Base-by-base conservation (phyloP, 2,329 filamentous ascomycete genomes). In the Colletotrichum tamarilloi region DNA sequence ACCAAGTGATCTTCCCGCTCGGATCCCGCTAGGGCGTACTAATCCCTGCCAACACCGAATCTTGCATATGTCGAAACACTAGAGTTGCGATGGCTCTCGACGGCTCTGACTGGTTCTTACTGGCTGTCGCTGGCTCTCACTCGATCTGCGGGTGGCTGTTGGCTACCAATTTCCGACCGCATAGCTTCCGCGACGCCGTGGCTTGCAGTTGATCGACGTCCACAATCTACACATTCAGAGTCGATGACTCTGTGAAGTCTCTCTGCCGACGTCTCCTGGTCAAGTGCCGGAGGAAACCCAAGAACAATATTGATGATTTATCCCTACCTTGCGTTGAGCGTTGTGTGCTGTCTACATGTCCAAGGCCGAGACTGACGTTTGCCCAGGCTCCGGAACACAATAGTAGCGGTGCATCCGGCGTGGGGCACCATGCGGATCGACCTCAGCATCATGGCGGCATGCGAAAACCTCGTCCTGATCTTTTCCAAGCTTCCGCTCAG, bases 11-110 rank as follows among this genome's bases (percentile, higher is more conserved):
- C 62, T 32, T 67, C 72, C 68, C 72, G 72, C 70, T 70, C 56
- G 71, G 71, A 66, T 71, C 22, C 35, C 72, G 72, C 72, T 74
- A 72, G 63, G 62, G 62, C 59, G 68, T 46, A 5, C 42, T 55
- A 63, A 74, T 64, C 72, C 72, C 68, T 74, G 72, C 56, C 46
- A 72, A 67, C 57, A 38, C 72, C 72, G 72, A 74, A 74, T 74
- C 72, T 68, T 72, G 72, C 72, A 74, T 74, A 68, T 67, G 28
- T 58, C 72, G 42, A 72, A 72, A 74, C 68, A 63, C 72, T 72
- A 74, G 68, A 72, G 63, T 22, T 68, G 49, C 72, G 68, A 72
- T 74, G 68, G 71, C 70, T 64, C 32, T 57, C 52, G 69, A 46
- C 32, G 69, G 64, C 24, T 62, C 69, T 63, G 57, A 59, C 59